Evolutionary conservation across 1,284 basidiomycete species (phyloP).

Genomic region (Cutaneotrichosporon daszewskae): DNA sequence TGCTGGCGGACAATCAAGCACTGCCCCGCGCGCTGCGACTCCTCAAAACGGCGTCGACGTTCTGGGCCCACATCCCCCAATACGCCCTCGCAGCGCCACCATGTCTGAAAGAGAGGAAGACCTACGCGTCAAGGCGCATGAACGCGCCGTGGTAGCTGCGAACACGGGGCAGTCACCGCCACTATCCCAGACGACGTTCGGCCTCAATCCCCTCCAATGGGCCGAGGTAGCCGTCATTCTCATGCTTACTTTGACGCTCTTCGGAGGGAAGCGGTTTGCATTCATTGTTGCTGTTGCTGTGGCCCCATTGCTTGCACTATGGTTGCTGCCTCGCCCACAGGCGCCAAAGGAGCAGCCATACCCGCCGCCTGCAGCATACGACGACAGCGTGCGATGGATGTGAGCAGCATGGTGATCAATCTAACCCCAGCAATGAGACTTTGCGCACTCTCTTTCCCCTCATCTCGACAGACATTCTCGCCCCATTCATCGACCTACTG

Average conservation of each 20-base stretch:
- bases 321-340: slow-evolving; percentile 3
- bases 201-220: neutral
- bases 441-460: slow-evolving; percentile 44
- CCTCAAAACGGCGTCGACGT: too few relatives aligned
- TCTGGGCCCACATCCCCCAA: too few relatives aligned
- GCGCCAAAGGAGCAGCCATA: neutral
- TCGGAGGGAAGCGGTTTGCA: slow-evolving; percentile 2
- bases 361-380: slow-evolving; percentile 5
- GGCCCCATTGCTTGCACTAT: slow-evolving; percentile 3
- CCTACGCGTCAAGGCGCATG: too few relatives aligned
- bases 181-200: too few relatives aligned
- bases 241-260: slow-evolving; percentile 1
- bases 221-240: neutral
- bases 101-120: too few relatives aligned
- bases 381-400: slow-evolving; percentile 14
- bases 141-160: too few relatives aligned
- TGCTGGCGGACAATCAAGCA: too few relatives aligned
- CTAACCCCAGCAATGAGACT: slow-evolving; percentile 35
- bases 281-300: neutral
- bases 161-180: too few relatives aligned
- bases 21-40: too few relatives aligned
- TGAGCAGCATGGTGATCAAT: neutral
- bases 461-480: slow-evolving; percentile 46
- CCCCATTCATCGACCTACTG: slow-evolving; percentile 46
- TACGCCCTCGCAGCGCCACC: too few relatives aligned